A percentile compares a stretch with the other conserved stretches of the same genome.
Evolutionary conservation across 2,329 filamentous ascomycete genomes (phyloP).

Genomic region (Exophiala xenobiotica): DNA sequence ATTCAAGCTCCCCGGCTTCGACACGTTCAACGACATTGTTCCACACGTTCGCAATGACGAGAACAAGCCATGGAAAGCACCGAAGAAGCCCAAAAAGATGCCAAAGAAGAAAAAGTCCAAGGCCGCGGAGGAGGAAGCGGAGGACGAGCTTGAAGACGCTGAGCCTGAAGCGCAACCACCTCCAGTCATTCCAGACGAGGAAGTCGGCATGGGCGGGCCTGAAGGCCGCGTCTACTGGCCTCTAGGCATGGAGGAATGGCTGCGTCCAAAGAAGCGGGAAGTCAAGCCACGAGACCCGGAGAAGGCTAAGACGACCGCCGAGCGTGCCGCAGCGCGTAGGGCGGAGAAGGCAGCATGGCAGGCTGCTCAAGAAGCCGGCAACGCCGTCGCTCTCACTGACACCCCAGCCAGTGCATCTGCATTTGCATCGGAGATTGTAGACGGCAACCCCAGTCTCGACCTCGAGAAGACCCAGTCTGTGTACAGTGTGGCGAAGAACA

Average conservation of each 20-base stretch:
- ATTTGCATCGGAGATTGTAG: neutral
- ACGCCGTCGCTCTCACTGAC: slow-evolving; percentile 2
- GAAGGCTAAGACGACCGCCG: slow-evolving; percentile 38
- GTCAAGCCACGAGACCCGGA: slow-evolving; percentile 49
- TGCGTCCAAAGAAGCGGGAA: slow-evolving; percentile 74
- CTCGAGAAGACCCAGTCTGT: slow-evolving; percentile 10
- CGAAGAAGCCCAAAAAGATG: slow-evolving; percentile 41
- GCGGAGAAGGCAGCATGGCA: slow-evolving; percentile 32
- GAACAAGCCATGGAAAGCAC: slow-evolving; percentile 57
- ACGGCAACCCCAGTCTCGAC: slow-evolving; percentile 4
- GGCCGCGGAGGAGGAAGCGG: slow-evolving; percentile 39
- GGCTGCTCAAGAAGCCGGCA: slow-evolving; percentile 24
- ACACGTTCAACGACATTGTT: slow-evolving; percentile 72
- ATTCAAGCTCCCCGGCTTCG: slow-evolving; percentile 78
- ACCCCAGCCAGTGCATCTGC: neutral
- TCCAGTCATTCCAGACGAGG: slow-evolving; percentile 60
- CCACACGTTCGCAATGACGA: slow-evolving; percentile 77
- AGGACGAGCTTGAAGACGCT: slow-evolving; percentile 43
- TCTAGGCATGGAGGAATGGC: slow-evolving; percentile 83
- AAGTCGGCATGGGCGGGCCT: slow-evolving; percentile 82
- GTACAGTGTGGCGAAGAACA: slow-evolving; percentile 29
- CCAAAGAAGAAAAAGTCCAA: slow-evolving; percentile 44
- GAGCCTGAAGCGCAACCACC: slow-evolving; percentile 40
- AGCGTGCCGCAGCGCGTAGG: slow-evolving; percentile 32
- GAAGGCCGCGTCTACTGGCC: slow-evolving; percentile 88